Percentiles rank a stretch among this genome's conserved stretches.
phyloP scores from a whole-genome alignment of 192 early-diverging fungal species.

The Mortierella claussenii region DNA sequence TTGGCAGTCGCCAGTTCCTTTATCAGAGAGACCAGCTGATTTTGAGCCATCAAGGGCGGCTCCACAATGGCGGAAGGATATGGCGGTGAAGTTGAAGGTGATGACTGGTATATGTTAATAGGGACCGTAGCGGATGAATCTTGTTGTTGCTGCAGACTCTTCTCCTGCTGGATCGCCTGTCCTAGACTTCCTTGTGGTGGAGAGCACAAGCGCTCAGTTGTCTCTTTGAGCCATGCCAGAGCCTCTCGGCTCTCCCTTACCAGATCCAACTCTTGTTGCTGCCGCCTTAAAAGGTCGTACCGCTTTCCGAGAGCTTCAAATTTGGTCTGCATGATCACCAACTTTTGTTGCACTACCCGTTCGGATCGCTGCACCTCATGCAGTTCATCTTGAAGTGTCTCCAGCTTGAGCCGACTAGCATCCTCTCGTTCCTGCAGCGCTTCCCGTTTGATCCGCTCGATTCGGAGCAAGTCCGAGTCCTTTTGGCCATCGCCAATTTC shows the following conservation, averaged over 20 bases:
- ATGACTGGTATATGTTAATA: conserved; percentile 20
- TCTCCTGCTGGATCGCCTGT: conserved; percentile 44
- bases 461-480: conserved; percentile 45
- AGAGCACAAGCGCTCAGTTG: conserved; percentile 31
- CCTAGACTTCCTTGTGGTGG: conserved; percentile 50
- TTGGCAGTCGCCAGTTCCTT: conserved; percentile 68
- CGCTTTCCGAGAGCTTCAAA: conserved; percentile 40
- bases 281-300: conserved; percentile 27
- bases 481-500: conserved; percentile 34
- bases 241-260: conserved; percentile 49
- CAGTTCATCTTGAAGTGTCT: conserved; percentile 39
- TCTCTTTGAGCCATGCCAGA: conserved; percentile 48
- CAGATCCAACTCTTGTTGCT: conserved; percentile 37
- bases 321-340: conserved; percentile 37
- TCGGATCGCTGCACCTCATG: conserved; percentile 41
- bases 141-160: conserved; percentile 7
- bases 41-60: conserved; percentile 47
- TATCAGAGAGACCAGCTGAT: conserved; percentile 61
- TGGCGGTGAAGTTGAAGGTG: conserved; percentile 28
- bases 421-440: conserved; percentile 48
- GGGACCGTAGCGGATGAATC: background rate
- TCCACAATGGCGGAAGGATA: conserved; percentile 26
- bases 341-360: conserved; percentile 36
- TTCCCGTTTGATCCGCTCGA: conserved; percentile 47
- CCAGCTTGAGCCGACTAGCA: conserved; percentile 37